These are phyloP conservation scores for Nitzschia palea DNA, from an alignment of 108 stramenopile genomes.

Conservation along the genomic window DNA sequence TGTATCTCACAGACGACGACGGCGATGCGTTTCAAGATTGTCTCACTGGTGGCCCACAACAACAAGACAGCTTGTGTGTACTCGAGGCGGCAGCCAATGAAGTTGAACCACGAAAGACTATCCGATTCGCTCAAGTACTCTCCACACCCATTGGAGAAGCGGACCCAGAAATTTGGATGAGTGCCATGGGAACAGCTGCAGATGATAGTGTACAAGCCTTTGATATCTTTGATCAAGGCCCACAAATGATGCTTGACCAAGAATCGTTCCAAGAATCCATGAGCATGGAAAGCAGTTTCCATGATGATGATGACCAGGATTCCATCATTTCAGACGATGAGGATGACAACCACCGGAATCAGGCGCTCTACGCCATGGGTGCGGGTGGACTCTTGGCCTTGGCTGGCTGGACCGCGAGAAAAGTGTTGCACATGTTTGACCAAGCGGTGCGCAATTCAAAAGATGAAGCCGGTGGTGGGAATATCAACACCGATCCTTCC, in stretches of 20 bases:
- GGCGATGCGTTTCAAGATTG: too few relatives aligned
- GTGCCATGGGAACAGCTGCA: too few relatives aligned
- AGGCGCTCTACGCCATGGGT: neutral
- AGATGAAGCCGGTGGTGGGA: neutral
- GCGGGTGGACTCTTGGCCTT: neutral
- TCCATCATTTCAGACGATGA: slow-evolving; percentile 7
- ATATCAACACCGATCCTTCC: neutral
- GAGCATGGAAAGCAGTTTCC: neutral
- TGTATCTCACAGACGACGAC: too few relatives aligned
- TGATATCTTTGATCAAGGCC: neutral
- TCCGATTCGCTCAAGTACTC: too few relatives aligned
- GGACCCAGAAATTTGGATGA: too few relatives aligned
- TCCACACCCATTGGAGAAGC: too few relatives aligned
- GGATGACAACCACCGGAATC: neutral
- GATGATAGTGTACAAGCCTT: neutral
- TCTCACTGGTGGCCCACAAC: too few relatives aligned
- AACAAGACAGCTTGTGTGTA: too few relatives aligned
- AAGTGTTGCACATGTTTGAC: neutral
- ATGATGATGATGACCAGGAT: slow-evolving; percentile 10
- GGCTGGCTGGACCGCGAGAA: neutral
- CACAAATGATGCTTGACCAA: neutral
- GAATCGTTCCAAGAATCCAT: neutral
- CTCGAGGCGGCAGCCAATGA: too few relatives aligned
- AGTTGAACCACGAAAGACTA: too few relatives aligned
- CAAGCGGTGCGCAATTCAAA: neutral